phyloP scores from a whole-genome alignment of 176 grass and related monocot genomes.

The Miscanthus lutarioriparius region DNA sequence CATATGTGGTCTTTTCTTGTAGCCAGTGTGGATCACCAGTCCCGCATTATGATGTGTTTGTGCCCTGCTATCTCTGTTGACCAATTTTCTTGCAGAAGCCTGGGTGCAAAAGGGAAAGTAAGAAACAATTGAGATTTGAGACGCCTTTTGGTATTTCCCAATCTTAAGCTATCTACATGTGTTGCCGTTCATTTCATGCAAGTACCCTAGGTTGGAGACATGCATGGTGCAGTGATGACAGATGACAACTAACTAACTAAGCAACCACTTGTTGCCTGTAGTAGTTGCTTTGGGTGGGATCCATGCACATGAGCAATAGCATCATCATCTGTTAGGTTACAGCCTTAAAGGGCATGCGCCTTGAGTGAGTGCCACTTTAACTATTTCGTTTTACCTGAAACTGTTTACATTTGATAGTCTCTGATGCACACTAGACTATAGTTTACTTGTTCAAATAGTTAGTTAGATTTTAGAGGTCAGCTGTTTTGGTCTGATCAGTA shows the following conservation, averaged over 20 bases:
- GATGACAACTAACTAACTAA: background rate
- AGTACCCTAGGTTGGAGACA: background rate
- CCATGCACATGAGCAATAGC: background rate
- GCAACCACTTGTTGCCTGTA: background rate
- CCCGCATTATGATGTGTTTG: too few species aligned
- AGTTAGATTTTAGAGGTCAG: background rate
- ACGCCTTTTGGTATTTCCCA: background rate
- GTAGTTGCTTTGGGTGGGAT: background rate
- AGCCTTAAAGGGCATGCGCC: too few species aligned
- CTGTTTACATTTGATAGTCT: background rate
- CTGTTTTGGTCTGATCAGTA: background rate
- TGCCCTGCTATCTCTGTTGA: too few species aligned
- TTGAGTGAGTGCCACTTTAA: too few species aligned
- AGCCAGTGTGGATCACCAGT: too few species aligned
- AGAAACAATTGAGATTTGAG: background rate
- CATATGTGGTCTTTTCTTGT: background rate
- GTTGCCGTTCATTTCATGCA: background rate
- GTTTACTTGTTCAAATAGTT: background rate
- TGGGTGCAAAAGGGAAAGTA: background rate
- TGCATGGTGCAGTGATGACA: background rate
- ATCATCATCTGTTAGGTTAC: conserved; percentile 23
- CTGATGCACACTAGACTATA: background rate
- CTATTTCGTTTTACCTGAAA: conserved; percentile 8
- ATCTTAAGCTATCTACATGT: background rate
- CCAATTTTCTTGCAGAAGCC: too few species aligned